A percentile compares a stretch with the other conserved stretches of the same genome.
phyloP scores from a whole-genome alignment of 805 yeast genomes.

The Candida hungchunana region DNA sequence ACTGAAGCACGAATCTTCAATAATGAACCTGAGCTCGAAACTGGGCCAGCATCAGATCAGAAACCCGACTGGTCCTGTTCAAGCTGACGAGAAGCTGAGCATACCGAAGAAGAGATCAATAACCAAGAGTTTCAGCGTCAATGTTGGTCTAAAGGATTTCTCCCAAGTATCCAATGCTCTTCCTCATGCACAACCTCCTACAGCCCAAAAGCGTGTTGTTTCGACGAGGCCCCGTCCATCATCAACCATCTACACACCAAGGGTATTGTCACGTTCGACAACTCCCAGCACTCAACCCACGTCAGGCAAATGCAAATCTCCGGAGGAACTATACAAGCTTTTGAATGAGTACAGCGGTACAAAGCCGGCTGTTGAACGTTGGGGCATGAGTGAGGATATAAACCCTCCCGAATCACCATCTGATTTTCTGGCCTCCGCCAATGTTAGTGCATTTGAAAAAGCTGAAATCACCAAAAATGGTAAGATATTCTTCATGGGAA shows the following conservation, averaged over 20 bases:
- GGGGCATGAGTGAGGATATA: conserved; percentile 5
- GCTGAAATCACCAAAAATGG: conserved; percentile 53
- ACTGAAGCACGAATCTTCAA: conserved; percentile 19
- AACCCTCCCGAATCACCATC: neutral
- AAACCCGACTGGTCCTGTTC: neutral
- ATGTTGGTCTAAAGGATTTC: conserved; percentile 15
- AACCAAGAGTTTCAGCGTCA: conserved; percentile 21
- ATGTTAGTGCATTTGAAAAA: conserved; percentile 50
- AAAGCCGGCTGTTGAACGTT: conserved; percentile 1
- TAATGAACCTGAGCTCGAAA: conserved; percentile 9
- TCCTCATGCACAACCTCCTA: conserved; percentile 1
- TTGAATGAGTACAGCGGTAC: conserved; percentile 18
- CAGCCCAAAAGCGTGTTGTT: conserved; percentile 1
- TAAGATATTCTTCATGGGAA: conserved; percentile 49
- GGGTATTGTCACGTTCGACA: conserved; percentile 6
- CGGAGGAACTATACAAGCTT: conserved; percentile 9
- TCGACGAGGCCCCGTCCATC: conserved; percentile 6
- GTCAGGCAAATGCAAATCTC: conserved; percentile 5
- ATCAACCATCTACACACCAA: conserved; percentile 4
- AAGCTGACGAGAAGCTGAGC: conserved; percentile 4
- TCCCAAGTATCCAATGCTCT: conserved; percentile 5
- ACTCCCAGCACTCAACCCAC: conserved; percentile 1
- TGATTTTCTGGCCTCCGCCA: conserved; percentile 6
- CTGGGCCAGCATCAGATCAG: neutral
- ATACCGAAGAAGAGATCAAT: conserved; percentile 17